Percentiles rank a stretch among this genome's conserved stretches.
These are phyloP conservation scores for Vitis cinerea DNA, from an alignment of 164 flowering plant species.

Conservation along the genomic window DNA sequence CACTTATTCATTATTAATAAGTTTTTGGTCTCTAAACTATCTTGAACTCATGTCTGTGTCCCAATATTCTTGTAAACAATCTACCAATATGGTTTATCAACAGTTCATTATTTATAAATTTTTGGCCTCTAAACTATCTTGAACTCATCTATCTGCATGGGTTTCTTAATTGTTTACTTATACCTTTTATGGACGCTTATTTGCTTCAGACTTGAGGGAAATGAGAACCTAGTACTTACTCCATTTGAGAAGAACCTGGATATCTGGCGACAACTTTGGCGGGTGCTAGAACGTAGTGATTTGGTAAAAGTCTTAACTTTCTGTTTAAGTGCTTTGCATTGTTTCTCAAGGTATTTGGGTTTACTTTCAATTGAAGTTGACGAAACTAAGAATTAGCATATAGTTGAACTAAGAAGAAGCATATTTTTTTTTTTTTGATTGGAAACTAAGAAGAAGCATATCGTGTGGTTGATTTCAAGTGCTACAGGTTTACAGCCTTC, in stretches of 20 bases:
- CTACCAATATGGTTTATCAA: neutral
- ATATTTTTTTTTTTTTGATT: too few species aligned
- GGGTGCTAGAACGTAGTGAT: conserved; percentile 95
- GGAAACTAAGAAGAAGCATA: too few species aligned
- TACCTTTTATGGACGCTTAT: neutral
- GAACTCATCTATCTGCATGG: neutral
- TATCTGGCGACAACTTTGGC: conserved; percentile 99
- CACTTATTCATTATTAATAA: too few species aligned
- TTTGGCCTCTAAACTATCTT: neutral
- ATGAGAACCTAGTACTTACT: conserved; percentile 92
- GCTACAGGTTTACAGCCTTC: too few species aligned
- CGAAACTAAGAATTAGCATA: too few species aligned
- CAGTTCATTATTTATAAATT: neutral
- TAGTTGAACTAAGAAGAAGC: too few species aligned
- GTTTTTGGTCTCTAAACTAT: neutral
- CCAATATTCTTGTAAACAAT: neutral
- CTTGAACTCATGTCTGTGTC: neutral
- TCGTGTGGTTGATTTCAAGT: too few species aligned
- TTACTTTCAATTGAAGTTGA: too few species aligned
- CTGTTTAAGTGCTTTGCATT: neutral
- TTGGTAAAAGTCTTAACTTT: conserved; percentile 48
- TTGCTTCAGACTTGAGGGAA: conserved; percentile 81
- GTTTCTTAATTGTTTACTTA: neutral
- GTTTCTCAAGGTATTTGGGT: neutral
- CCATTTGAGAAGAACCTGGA: conserved; percentile 98